Evolutionary conservation across 306 rosid species (phyloP), one percentile per base, ranked within the genome.

Genomic region (Carpinus viminea): DNA sequence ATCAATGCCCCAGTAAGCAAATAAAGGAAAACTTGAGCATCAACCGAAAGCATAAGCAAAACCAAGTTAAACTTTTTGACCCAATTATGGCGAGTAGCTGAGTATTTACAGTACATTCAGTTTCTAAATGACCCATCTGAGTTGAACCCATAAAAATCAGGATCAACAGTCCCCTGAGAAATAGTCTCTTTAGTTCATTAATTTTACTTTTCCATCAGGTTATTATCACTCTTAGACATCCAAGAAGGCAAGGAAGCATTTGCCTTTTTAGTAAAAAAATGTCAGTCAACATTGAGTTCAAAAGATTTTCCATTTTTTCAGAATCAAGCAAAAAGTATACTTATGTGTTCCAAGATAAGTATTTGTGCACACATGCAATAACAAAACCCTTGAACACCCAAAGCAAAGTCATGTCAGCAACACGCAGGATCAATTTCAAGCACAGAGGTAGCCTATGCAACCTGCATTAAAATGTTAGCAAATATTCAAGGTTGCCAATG

Each of bases 131-230:
- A 55, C 60, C 1, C 20, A 7, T 54, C 60, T 13, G 26, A 54
- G 26, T 18, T 54, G 7, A 28, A 61, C 68, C 31, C n/a, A 24
- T 1, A 2, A 61, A 61, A 61, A 61, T 61, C 8, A 28, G 28
- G n/a, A 61, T 61, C 68, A 28, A 61, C 43, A 28, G n/a, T 5
- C 68, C 43, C 38, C 43, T 61, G 68, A 64, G 46, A 64, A 64
- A 64, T 36, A 64, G 7, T 64, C 47, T 34, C 46, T 64, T 64
- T 28, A 64, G 36, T 38, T 64, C 20, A 64, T 31, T 24, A 64
- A 64, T 31, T 31, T 31, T 31, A 8, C 16, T 31, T 36, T 13
- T 21, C 43, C 12, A 31, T 36, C 70, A 64, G 47, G 10, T 34
- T 12, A 3, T 31, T 24, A 34, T 57, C 34, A 9, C 12, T 57